Base-by-base conservation (phyloP, 805 yeast species). In the Ogataea angusta region DNA sequence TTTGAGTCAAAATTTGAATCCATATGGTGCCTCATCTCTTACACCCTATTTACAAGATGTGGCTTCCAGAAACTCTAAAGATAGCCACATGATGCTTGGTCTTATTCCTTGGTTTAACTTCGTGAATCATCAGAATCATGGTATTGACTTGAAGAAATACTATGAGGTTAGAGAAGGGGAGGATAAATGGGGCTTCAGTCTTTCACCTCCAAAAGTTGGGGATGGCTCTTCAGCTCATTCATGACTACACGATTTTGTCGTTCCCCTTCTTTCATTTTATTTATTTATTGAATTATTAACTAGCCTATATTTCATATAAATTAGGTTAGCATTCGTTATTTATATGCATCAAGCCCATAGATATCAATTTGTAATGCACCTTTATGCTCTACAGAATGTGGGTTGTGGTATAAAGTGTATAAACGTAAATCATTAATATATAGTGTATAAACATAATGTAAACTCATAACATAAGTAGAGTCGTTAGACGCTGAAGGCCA, bases 71-170 rank as follows among this genome's bases (percentile, higher is more conserved):
- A 83, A 84, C 70, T 82, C 93, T 17, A 83, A 81, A 51, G 79
- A 79, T 57, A 78, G 95, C 6, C 78, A 77, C 56, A 62, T 77
- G 42, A 66, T 71, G 40, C 59, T 81, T 52, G 75, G 79, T 41
- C 57, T 84, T 46, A 62, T 86, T 54, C 95, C 95, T 17, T 81
- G 88, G 87, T 85, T 87, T 70, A 87, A 87, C 66, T 68, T 84
- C 47, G 88, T 80, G 34, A 67, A 78, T 60, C 95, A 86, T 63
- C 88, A 85, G 52, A 81, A 78, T 67, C 95, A 86, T 63, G 93
- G 91, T 18, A 79, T 85, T 44, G 83, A 81, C 56, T 68, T 82
- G 45, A 70, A 71, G 56, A 79, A 70, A 56, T 82, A 80, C 48
- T 72, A 72, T 46, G 79, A 74, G 57, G 68, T 63, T 38, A 69